A percentile compares a stretch with the other conserved stretches of the same genome.
Conservation (phyloP, 148 eudicot genomes). For the Silene uniflora region DNA sequence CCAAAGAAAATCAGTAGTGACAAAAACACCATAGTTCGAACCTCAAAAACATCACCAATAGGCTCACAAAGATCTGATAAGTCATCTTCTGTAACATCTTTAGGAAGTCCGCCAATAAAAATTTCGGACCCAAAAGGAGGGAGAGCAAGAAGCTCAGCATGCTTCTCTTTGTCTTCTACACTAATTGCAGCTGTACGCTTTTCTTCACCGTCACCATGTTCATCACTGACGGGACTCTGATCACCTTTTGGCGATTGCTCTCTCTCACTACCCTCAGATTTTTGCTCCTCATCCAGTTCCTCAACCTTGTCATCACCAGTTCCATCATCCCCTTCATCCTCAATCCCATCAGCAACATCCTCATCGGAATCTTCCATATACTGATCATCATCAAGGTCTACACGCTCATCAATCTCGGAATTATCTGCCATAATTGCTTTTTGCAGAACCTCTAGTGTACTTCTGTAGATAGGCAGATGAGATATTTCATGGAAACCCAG, state of each 20-base stretch:
- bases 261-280: slow-evolving; percentile 47
- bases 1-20: neutral
- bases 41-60: slow-evolving; percentile 78
- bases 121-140: slow-evolving; percentile 94
- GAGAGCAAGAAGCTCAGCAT: slow-evolving; percentile 69
- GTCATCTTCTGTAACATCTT: slow-evolving; percentile 80
- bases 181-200: slow-evolving; percentile 31
- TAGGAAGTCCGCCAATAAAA: slow-evolving; percentile 87
- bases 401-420: slow-evolving; percentile 83
- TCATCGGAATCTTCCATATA: slow-evolving; percentile 83
- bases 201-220: slow-evolving; percentile 47
- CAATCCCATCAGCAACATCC: slow-evolving; percentile 67
- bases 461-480: slow-evolving; percentile 30
- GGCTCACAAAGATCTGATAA: slow-evolving; percentile 84
- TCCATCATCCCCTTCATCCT: slow-evolving; percentile 60
- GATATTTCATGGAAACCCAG: slow-evolving; percentile 26
- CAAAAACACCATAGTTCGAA: slow-evolving; percentile 16
- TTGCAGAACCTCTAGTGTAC: slow-evolving; percentile 33
- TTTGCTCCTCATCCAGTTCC: slow-evolving; percentile 47
- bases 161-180: slow-evolving; percentile 47
- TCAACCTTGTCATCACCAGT: slow-evolving; percentile 55
- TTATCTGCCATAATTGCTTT: slow-evolving; percentile 70
- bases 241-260: slow-evolving; percentile 48
- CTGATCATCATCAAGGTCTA: slow-evolving; percentile 94
- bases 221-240: slow-evolving; percentile 31